Evolutionary conservation across 208 protist species (phyloP), one percentile per base, ranked within the genome.

Genomic region (Naegleria lovaniensis): DNA sequence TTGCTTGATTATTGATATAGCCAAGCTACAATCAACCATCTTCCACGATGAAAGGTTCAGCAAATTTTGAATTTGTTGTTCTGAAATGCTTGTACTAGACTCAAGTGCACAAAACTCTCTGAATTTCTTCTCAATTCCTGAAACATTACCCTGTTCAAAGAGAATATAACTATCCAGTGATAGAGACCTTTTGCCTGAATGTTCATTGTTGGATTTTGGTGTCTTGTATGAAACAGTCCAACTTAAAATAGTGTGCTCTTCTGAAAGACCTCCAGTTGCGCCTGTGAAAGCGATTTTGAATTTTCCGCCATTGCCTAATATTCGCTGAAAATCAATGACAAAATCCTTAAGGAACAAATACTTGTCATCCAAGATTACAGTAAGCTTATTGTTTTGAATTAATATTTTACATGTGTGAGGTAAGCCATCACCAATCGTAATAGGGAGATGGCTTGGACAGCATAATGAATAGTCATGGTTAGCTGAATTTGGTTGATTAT

Each of bases 41-140:
- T 67, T 67, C 55, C 55, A 67, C 4, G 19, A 15, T 3, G 19
- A 29, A 2, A 67, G 0, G 19, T 67, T 67, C 55, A 67, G 19
- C 11, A 67, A 29, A 15, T 2, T 29, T 67, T 67, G 55, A 67
- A 67, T 29, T 67, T 67, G 55, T 67, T 29, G 11, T 3, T 67
- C 55, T 67, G 40, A 36, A 84, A 84, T 41, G 5, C 15, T 83
- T 36, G 38, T 3, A 41, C 5, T 33, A 22, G 76, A 16, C 39
- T 84, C 76, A 33, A 15, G 29, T 48, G 83, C 40, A 52, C 19
- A n/a, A 13, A 87, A 87, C 29, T 87, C 83, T 7, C 25, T 87
- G 2, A 87, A 48, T 38, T 87, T 87, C 43, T 87, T 87, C 15
- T 87, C 33, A 87, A 87, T 48, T 48, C 83, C 83, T 51, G 36